These are phyloP conservation scores for Lodderomyces pseudojiufengensis DNA, from an alignment of 1,139 yeast species.

Conservation along the genomic window DNA sequence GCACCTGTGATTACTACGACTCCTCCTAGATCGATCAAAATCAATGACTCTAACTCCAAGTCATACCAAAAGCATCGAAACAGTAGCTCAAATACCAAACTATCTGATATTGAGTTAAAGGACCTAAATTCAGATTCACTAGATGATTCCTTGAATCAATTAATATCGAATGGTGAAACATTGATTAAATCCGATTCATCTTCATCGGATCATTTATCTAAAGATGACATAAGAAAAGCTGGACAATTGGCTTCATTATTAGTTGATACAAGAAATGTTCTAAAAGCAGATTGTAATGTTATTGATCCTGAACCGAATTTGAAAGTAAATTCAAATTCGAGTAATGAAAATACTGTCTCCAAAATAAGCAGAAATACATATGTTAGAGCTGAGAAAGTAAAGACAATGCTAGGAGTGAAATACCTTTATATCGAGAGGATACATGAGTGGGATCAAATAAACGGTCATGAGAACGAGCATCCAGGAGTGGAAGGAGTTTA, in stretches of 20 bases:
- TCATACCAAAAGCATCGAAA: background rate
- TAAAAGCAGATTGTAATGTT: slow-evolving; percentile 42
- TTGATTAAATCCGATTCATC: background rate
- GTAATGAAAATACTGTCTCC: background rate
- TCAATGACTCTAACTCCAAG: background rate
- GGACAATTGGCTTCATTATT: slow-evolving; percentile 41
- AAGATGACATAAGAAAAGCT: slow-evolving; percentile 30
- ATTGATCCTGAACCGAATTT: slow-evolving; percentile 21
- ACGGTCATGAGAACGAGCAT: slow-evolving; percentile 19
- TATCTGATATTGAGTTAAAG: slow-evolving; percentile 49
- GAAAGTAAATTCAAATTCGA: slow-evolving; percentile 10
- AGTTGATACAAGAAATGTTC: slow-evolving; percentile 39
- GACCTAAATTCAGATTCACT: background rate
- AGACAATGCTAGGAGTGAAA: slow-evolving; percentile 47
- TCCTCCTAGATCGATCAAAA: background rate
- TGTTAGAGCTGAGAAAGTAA: slow-evolving; percentile 52
- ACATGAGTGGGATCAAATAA: slow-evolving; percentile 20
- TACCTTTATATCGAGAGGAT: slow-evolving; percentile 46
- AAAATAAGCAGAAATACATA: slow-evolving; percentile 36
- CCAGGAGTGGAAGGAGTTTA: slow-evolving; percentile 63
- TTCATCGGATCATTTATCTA: slow-evolving; percentile 4
- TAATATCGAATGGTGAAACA: too few relatives aligned
- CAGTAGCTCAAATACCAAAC: slow-evolving; percentile 8
- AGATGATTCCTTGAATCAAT: background rate
- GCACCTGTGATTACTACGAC: background rate